phyloP scores from a whole-genome alignment of 768 basidiomycete genomes.

The Rhizopogon salebrosus region DNA sequence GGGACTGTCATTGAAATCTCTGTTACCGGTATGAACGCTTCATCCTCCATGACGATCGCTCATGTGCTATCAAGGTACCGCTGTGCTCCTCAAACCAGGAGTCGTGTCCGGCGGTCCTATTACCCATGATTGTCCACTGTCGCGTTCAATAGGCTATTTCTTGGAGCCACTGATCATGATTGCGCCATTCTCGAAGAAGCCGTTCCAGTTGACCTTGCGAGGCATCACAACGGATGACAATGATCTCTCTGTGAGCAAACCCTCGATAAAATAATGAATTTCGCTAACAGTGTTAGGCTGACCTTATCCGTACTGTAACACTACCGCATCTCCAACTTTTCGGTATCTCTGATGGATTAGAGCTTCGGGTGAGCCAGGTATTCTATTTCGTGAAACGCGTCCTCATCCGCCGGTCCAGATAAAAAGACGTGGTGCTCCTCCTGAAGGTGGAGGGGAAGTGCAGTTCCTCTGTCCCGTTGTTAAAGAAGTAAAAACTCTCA shows the following conservation, averaged over 20 bases:
- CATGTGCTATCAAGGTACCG: constrained; percentile 57
- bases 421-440: constrained; percentile 89
- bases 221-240: constrained; percentile 92
- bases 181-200: constrained; percentile 88
- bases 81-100: constrained; percentile 88
- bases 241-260: constrained; percentile 73
- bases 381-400: background rate
- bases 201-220: constrained; percentile 72
- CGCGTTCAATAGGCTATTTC: constrained; percentile 90
- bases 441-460: constrained; percentile 88
- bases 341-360: constrained; percentile 85
- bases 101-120: constrained; percentile 79
- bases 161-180: constrained; percentile 87
- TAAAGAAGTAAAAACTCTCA: constrained; percentile 85
- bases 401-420: constrained; percentile 47
- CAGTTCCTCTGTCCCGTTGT: constrained; percentile 92
- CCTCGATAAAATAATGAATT: constrained; percentile 6
- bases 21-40: constrained; percentile 64
- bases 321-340: constrained; percentile 88
- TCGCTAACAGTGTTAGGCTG: constrained; percentile 48
- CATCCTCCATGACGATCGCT: background rate
- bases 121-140: constrained; percentile 83
- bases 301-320: constrained; percentile 85
- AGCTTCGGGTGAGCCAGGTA: constrained; percentile 59
- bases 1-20: constrained; percentile 95